phyloP scores from a whole-genome alignment of 129 eudicot genomes.

The Chrysanthemum lavandulifolium region DNA sequence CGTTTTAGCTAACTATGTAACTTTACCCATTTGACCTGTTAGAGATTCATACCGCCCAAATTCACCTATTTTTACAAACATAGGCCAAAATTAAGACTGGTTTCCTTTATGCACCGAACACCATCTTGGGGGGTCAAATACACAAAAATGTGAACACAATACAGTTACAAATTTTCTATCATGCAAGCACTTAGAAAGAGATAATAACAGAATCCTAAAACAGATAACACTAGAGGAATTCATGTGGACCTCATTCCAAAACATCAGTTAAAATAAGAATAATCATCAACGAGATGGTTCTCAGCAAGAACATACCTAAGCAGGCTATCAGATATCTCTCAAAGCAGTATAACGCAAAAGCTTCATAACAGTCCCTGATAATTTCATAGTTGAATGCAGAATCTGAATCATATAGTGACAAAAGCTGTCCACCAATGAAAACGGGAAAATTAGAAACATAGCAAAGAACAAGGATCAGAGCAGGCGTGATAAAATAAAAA shows the following conservation, averaged over 20 bases:
- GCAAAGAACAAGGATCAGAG: neutral
- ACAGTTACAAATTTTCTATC: neutral
- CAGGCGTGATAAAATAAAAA: neutral
- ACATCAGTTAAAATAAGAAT: neutral
- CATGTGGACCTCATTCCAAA: neutral
- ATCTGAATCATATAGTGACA: conserved; percentile 72
- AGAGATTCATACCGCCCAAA: neutral
- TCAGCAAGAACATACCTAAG: conserved; percentile 66
- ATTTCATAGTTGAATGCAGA: conserved; percentile 89
- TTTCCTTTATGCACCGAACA: neutral
- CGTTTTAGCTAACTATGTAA: neutral
- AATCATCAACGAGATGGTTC: conserved; percentile 4
- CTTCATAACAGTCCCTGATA: conserved; percentile 94
- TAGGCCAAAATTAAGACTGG: neutral
- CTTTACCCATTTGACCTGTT: neutral
- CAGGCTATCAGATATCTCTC: conserved; percentile 98
- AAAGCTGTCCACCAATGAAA: conserved; percentile 45
- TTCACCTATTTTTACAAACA: neutral
- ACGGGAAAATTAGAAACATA: conserved; percentile 20
- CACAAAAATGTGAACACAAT: neutral
- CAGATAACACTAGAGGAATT: neutral
- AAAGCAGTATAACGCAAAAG: conserved; percentile 95
- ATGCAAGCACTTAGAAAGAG: neutral
- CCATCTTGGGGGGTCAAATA: neutral
- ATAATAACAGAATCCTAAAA: neutral